Evolutionary conservation across 345 rosid species (phyloP).

Genomic region (Dipteronia sinensis): DNA sequence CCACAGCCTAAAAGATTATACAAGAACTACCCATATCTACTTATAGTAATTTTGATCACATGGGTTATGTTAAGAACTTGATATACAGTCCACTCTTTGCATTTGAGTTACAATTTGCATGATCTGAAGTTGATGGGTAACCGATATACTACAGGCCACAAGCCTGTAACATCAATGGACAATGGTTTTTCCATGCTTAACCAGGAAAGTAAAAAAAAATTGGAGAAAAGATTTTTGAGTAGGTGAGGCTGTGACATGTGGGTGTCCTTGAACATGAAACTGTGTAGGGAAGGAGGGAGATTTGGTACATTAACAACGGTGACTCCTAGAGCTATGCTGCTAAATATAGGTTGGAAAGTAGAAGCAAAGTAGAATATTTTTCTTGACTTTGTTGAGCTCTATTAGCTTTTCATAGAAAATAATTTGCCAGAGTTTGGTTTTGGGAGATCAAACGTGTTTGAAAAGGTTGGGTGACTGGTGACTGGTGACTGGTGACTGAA

Average conservation of each 20-base stretch:
- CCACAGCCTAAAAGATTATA: neutral
- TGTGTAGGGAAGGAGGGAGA: neutral
- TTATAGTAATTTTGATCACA: constrained; percentile 11
- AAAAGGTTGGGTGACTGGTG: neutral
- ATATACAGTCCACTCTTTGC: no score
- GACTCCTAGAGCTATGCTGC: constrained; percentile 6
- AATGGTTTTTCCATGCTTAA: neutral
- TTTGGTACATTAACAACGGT: neutral
- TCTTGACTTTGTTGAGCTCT: constrained; percentile 11
- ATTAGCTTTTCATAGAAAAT: neutral
- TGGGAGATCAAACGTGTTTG: constrained; percentile 1
- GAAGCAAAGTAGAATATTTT: neutral
- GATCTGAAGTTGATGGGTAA: constrained; percentile 18
- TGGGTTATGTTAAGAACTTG: neutral
- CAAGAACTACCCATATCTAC: neutral
- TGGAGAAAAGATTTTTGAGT: constrained; percentile 8
- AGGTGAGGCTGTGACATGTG: neutral
- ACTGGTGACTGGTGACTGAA: neutral
- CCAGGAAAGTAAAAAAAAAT: constrained; percentile 1
- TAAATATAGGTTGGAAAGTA: constrained; percentile 5
- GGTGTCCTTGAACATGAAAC: neutral
- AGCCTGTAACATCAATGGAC: neutral
- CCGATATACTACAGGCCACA: neutral
- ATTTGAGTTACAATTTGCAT: neutral
- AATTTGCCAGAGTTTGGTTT: neutral